Conservation (phyloP, 1,284 basidiomycete species). For the Cryptococcus sp. region DNA sequence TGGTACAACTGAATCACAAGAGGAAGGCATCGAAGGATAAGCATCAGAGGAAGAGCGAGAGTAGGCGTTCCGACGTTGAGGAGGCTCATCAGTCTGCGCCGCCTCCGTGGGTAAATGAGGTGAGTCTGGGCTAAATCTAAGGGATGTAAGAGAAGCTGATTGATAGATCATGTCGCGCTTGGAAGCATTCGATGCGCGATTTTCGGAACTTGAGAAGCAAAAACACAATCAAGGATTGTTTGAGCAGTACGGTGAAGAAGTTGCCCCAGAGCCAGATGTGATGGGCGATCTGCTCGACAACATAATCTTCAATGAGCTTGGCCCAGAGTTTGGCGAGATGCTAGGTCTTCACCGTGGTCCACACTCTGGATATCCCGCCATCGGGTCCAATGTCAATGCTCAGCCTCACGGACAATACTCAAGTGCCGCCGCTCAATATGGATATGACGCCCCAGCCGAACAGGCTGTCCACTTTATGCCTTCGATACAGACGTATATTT, state of each 20-base stretch:
- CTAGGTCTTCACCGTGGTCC: background rate
- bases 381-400: background rate
- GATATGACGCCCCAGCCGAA: background rate
- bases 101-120: slow-evolving; percentile 31
- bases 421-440: background rate
- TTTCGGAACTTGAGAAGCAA: slow-evolving; percentile 18
- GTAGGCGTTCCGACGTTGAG: background rate
- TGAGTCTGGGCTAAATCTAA: slow-evolving; percentile 8
- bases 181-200: slow-evolving; percentile 24
- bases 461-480: background rate
- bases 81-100: background rate
- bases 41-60: background rate
- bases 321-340: background rate
- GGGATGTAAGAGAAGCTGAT: slow-evolving; percentile 2
- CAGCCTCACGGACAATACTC: background rate
- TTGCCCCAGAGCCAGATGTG: slow-evolving; percentile 8
- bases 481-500: background rate
- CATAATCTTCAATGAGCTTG: slow-evolving; percentile 23
- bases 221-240: slow-evolving; percentile 1
- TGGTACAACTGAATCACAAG: background rate
- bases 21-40: slow-evolving; percentile 2
- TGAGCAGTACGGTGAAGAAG: background rate
- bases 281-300: slow-evolving; percentile 24
- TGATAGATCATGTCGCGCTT: slow-evolving; percentile 28
- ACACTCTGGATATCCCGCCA: background rate